Evolutionary conservation across 305 asterid genomes (phyloP).

Genomic region (Plantago coronopus): DNA sequence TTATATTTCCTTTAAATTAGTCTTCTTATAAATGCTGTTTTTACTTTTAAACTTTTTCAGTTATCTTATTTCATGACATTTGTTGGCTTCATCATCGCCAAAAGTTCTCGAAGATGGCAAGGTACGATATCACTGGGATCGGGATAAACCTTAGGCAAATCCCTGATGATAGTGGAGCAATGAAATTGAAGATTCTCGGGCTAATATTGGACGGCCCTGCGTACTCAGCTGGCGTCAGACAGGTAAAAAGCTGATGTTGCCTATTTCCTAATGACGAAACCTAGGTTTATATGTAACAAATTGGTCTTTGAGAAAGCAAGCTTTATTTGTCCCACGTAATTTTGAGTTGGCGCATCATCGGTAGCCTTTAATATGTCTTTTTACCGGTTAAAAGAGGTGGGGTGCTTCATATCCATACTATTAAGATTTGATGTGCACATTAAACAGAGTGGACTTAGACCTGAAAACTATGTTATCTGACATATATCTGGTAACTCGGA

Average conservation of each 20-base stretch:
- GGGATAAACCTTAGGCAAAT: constrained; percentile 91
- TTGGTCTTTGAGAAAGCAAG: background rate
- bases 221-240: constrained; percentile 80
- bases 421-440: background rate
- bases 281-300: background rate
- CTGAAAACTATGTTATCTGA: background rate
- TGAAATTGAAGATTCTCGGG: constrained; percentile 83
- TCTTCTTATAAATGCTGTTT: constrained; percentile 24
- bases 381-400: too few species aligned
- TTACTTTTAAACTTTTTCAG: constrained; percentile 53
- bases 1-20: background rate
- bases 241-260: constrained; percentile 43
- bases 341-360: too few species aligned
- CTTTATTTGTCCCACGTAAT: too few species aligned
- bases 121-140: constrained; percentile 93
- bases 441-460: background rate
- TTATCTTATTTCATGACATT: constrained; percentile 64
- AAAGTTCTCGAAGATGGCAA: constrained; percentile 98
- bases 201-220: constrained; percentile 97
- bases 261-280: constrained; percentile 6
- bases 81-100: constrained; percentile 56
- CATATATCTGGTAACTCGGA: background rate
- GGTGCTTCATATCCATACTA: background rate
- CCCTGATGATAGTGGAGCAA: constrained; percentile 66
- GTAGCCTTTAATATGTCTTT: too few species aligned